Conservation (phyloP, 148 eudicot genomes). For the Camellia japonica region DNA sequence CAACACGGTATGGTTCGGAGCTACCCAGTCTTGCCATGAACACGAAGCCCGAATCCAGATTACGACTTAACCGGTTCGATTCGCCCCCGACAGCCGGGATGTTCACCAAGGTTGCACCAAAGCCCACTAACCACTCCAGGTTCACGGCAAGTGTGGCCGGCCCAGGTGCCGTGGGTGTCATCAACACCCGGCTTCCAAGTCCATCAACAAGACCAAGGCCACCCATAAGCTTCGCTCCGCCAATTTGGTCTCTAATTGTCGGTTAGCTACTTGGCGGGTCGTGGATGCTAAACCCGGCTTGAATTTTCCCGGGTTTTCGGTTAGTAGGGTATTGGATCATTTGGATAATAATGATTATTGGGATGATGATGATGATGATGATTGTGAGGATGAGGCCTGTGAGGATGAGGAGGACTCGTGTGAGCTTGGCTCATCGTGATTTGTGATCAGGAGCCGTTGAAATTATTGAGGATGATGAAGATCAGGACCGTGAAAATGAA, state of each 20-base stretch:
- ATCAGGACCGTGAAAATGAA: neutral
- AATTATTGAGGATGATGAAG: neutral
- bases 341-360: constrained; percentile 12
- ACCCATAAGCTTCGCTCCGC: constrained; percentile 30
- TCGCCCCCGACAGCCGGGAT: constrained; percentile 55
- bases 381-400: constrained; percentile 13
- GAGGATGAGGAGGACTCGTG: neutral
- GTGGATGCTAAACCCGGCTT: constrained; percentile 20
- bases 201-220: constrained; percentile 63
- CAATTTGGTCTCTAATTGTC: constrained; percentile 18
- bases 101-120: constrained; percentile 52
- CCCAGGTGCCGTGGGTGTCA: constrained; percentile 46
- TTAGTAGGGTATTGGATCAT: constrained; percentile 36
- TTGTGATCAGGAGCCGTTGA: neutral
- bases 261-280: constrained; percentile 31
- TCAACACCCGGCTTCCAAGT: constrained; percentile 42
- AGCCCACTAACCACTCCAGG: constrained; percentile 86
- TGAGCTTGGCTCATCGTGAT: neutral
- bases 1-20: constrained; percentile 69
- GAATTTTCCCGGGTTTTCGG: constrained; percentile 45
- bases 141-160: constrained; percentile 62
- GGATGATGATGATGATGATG: constrained; percentile 1
- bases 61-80: constrained; percentile 26
- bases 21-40: constrained; percentile 28
- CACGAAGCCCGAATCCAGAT: constrained; percentile 18